A percentile compares a stretch with the other conserved stretches of the same genome.
Evolutionary conservation across 139 green algal genomes (phyloP).

Genomic region (Medakamo hakoo): DNA sequence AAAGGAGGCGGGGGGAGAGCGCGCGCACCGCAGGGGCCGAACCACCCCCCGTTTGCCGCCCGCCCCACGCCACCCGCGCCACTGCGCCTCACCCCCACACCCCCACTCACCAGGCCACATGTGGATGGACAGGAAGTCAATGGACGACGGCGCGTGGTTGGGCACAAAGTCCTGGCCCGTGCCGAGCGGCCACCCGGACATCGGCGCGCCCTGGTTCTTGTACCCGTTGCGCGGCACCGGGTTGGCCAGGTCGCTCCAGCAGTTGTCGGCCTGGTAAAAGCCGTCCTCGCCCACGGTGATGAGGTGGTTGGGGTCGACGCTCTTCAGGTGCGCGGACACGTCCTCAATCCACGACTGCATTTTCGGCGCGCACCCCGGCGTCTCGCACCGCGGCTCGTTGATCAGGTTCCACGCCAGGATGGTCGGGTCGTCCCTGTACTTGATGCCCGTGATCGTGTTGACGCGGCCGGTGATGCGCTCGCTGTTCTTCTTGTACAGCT

Average conservation of each 20-base stretch:
- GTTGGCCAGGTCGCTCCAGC: not conserved
- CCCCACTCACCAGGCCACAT: too few relatives aligned
- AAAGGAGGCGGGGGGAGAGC: too few relatives aligned
- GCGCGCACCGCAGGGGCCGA: too few relatives aligned
- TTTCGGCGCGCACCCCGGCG: slow-evolving; percentile 1
- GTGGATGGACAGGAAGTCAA: slow-evolving; percentile 26
- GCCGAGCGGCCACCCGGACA: slow-evolving; percentile 9
- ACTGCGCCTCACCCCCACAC: too few relatives aligned
- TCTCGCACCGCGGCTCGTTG: slow-evolving; percentile 29
- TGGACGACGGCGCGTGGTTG: slow-evolving; percentile 16
- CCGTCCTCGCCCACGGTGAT: slow-evolving; percentile 31
- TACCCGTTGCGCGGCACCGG: not conserved
- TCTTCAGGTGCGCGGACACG: slow-evolving; percentile 32
- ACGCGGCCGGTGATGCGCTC: slow-evolving; percentile 17
- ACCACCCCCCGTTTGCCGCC: too few relatives aligned
- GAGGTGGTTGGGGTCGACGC: slow-evolving; percentile 24
- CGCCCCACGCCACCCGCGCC: too few relatives aligned
- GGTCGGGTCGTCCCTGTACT: slow-evolving; percentile 44
- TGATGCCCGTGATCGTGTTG: slow-evolving; percentile 39
- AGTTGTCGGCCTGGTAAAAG: slow-evolving; percentile 17
- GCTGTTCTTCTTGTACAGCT: slow-evolving; percentile 29
- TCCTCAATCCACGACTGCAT: slow-evolving; percentile 23
- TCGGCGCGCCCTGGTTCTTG: slow-evolving; percentile 9
- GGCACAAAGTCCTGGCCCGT: slow-evolving; percentile 25
- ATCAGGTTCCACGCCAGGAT: slow-evolving; percentile 48